Evolutionary conservation across 768 basidiomycete genomes (phyloP).

Genomic region (Leccinum disarticulatum): DNA sequence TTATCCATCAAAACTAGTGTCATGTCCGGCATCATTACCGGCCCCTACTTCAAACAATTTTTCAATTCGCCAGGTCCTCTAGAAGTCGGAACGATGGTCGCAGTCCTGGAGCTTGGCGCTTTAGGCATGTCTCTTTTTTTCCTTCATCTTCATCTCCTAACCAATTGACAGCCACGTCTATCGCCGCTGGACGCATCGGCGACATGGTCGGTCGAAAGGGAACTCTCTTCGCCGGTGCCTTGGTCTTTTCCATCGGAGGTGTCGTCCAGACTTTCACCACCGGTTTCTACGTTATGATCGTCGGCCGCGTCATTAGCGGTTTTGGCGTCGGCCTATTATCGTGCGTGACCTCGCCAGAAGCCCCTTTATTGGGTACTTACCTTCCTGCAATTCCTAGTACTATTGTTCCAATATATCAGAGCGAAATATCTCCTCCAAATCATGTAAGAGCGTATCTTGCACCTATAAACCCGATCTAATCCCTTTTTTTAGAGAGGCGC

Average conservation of each 20-base stretch:
- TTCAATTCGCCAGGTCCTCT: constrained; percentile 76
- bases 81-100: constrained; percentile 91
- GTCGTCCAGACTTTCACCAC: constrained; percentile 80
- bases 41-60: constrained; percentile 76
- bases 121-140: constrained; percentile 56
- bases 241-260: constrained; percentile 85
- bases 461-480: constrained; percentile 1
- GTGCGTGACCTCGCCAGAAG: constrained; percentile 42
- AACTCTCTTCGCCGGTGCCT: constrained; percentile 79
- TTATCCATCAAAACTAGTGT: constrained; percentile 47
- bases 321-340: constrained; percentile 89
- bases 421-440: constrained; percentile 91
- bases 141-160: background rate
- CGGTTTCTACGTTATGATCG: constrained; percentile 77
- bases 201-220: constrained; percentile 84
- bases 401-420: constrained; percentile 94
- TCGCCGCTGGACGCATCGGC: constrained; percentile 86
- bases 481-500: constrained; percentile 65
- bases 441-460: constrained; percentile 52
- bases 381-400: constrained; percentile 48
- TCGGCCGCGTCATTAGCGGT: constrained; percentile 81
- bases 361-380: constrained; percentile 5
- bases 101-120: constrained; percentile 91
- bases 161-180: constrained; percentile 65
- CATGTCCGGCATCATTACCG: constrained; percentile 91